Evolutionary conservation across 2,329 filamentous ascomycete genomes (phyloP).

Genomic region (Aspergillus cejpii): DNA sequence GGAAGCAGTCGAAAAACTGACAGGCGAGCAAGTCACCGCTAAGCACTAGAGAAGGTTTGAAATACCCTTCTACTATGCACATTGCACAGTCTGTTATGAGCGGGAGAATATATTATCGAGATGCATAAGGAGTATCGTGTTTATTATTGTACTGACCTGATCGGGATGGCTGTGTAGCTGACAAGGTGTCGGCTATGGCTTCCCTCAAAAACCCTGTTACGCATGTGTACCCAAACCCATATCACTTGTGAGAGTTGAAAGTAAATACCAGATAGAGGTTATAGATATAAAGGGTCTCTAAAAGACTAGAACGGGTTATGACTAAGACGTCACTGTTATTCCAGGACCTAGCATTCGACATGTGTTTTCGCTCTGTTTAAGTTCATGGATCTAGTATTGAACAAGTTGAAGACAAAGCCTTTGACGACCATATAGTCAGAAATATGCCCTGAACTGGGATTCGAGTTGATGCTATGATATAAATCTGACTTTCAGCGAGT

Average conservation of each 20-base stretch:
- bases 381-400: no score
- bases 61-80: conserved; percentile 33
- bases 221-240: neutral
- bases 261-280: neutral
- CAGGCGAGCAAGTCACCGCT: conserved; percentile 56
- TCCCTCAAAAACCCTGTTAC: neutral
- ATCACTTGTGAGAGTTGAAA: neutral
- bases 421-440: no score
- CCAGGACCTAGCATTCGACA: no score
- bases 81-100: neutral
- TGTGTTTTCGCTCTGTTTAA: no score
- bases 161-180: neutral
- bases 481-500: no score
- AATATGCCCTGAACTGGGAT: no score
- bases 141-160: neutral
- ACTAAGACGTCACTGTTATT: no score
- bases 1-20: conserved; percentile 59
- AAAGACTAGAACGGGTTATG: no score
- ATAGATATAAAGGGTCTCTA: no score
- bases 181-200: neutral
- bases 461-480: no score
- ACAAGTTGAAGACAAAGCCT: no score
- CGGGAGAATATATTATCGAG: neutral
- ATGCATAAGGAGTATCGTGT: neutral
- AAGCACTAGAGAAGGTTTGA: conserved; percentile 53